Conservation (phyloP, 768 basidiomycete species). For the Coprinopsis sp. region DNA sequence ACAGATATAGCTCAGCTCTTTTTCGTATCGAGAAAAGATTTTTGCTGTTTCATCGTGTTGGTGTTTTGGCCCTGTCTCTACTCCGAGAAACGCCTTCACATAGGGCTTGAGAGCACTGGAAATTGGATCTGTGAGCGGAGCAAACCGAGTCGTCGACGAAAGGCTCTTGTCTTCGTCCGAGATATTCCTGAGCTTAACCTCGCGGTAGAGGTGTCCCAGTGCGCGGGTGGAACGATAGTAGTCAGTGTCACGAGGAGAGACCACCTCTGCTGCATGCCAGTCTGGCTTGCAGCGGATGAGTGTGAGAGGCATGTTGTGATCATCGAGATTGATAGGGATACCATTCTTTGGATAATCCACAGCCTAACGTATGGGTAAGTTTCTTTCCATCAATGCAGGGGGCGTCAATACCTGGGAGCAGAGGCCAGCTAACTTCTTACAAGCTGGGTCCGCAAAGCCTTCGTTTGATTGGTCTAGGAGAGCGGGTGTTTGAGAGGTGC, state of each 20-base stretch:
- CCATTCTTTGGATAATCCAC: conserved; percentile 84
- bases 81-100: conserved; percentile 28
- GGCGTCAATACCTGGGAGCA: conserved; percentile 55
- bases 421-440: conserved; percentile 53
- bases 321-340: conserved; percentile 51
- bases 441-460: conserved; percentile 56
- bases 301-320: conserved; percentile 40
- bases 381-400: background rate
- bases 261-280: conserved; percentile 65
- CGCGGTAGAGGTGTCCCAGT: conserved; percentile 68
- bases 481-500: background rate
- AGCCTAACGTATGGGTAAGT: conserved; percentile 36
- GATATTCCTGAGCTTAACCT: conserved; percentile 41
- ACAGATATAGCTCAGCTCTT: conserved; percentile 69
- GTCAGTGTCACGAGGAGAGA: conserved; percentile 49
- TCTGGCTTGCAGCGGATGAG: conserved; percentile 72
- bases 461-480: conserved; percentile 29
- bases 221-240: conserved; percentile 71
- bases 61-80: conserved; percentile 8
- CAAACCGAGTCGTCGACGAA: conserved; percentile 10
- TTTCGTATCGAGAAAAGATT: conserved; percentile 49
- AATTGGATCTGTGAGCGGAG: conserved; percentile 33
- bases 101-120: conserved; percentile 26
- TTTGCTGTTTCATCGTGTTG: conserved; percentile 26
- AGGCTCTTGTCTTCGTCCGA: conserved; percentile 21